These are phyloP conservation scores for Megacollybia platyphylla DNA, from an alignment of 1,284 basidiomycete genomes.

Conservation along the genomic window DNA sequence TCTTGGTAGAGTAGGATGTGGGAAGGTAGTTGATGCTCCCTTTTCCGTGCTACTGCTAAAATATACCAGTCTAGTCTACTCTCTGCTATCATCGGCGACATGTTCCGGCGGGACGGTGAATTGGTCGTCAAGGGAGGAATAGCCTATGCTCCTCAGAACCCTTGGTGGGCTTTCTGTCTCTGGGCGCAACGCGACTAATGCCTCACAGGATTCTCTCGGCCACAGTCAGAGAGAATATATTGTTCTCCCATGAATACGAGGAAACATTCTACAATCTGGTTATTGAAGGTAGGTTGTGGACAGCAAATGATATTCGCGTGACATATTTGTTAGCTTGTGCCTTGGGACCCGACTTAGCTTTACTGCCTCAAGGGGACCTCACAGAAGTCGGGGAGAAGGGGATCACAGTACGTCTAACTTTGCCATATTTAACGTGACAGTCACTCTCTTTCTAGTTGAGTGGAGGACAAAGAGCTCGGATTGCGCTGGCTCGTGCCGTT, in stretches of 20 bases:
- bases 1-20: slow-evolving; percentile 85
- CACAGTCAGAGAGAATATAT: slow-evolving; percentile 78
- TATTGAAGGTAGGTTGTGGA: slow-evolving; percentile 41
- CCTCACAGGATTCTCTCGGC: slow-evolving; percentile 66
- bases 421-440: neutral
- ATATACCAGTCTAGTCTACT: slow-evolving; percentile 48
- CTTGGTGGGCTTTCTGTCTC: slow-evolving; percentile 44
- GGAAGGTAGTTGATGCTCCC: slow-evolving; percentile 48
- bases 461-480: slow-evolving; percentile 55
- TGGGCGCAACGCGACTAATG: neutral
- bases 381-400: slow-evolving; percentile 73
- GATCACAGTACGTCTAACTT: slow-evolving; percentile 20
- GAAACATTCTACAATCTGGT: slow-evolving; percentile 65
- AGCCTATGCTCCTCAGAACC: slow-evolving; percentile 85
- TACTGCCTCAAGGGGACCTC: slow-evolving; percentile 62
- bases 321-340: slow-evolving; percentile 57
- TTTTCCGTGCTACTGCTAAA: neutral
- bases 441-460: slow-evolving; percentile 20
- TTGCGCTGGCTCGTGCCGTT: slow-evolving; percentile 15
- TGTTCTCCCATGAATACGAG: slow-evolving; percentile 85
- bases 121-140: slow-evolving; percentile 63
- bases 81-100: slow-evolving; percentile 79
- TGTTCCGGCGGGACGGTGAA: slow-evolving; percentile 67
- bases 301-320: neutral
- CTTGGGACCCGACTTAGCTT: slow-evolving; percentile 65